Conservation (phyloP, 176 grass and related monocot genomes). For the Lolium rigidum region DNA sequence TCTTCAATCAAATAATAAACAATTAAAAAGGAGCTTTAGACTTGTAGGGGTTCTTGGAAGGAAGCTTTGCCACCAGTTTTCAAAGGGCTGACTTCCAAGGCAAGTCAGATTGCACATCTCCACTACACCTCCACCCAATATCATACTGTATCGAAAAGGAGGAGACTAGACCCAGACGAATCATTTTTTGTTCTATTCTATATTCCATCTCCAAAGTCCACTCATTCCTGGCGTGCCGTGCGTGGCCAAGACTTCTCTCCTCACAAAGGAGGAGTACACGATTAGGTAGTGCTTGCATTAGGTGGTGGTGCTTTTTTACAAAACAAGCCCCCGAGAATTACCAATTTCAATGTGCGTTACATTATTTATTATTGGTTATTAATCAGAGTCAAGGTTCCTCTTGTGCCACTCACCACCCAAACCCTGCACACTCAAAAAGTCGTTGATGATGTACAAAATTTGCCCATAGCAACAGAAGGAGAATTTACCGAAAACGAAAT, state of each 20-base stretch:
- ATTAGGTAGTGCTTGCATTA: not conserved
- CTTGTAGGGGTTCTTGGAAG: not conserved
- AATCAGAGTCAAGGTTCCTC: no score
- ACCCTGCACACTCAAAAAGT: no score
- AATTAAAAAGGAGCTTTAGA: not conserved
- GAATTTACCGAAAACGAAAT: no score
- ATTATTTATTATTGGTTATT: no score
- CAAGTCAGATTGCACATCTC: not conserved
- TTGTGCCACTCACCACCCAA: no score
- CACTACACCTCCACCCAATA: not conserved
- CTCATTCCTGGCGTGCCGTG: not conserved
- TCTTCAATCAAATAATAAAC: not conserved
- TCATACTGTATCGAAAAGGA: not conserved
- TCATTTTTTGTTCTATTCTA: not conserved
- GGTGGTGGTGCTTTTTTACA: no score
- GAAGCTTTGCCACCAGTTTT: not conserved
- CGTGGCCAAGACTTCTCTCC: not conserved
- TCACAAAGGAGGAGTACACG: not conserved
- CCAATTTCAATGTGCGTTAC: no score
- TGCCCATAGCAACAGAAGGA: no score
- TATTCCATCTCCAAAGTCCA: not conserved
- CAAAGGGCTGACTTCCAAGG: not conserved
- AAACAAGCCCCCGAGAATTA: no score
- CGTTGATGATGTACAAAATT: no score
- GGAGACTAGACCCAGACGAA: not conserved